Conservation (phyloP, 148 eudicot genomes). For the Silene latifolia region DNA sequence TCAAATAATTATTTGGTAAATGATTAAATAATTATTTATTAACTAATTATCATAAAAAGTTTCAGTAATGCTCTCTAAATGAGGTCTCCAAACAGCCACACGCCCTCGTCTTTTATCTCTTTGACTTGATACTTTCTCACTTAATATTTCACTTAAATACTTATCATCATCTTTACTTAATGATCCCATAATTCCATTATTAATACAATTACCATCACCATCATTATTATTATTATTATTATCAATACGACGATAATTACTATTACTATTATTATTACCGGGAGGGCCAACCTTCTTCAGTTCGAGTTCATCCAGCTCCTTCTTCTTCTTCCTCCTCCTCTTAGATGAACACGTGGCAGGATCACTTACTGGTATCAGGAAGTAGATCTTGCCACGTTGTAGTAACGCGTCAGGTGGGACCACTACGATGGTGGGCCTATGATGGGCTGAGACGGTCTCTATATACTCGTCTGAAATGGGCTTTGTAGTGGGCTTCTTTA, state of each 20-base stretch:
- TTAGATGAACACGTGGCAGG: conserved; percentile 11
- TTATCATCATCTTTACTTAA: conserved; percentile 41
- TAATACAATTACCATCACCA: background rate
- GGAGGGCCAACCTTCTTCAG: background rate
- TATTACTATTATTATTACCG: conserved; percentile 8
- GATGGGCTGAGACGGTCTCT: background rate
- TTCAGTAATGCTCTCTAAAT: conserved; percentile 61
- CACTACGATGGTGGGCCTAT: conserved; percentile 39
- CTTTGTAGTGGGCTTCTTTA: conserved; percentile 52
- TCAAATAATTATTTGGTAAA: background rate
- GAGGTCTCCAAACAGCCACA: conserved; percentile 75
- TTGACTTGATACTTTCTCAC: conserved; percentile 57
- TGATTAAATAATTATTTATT: background rate
- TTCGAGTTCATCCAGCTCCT: background rate
- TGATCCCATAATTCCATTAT: background rate
- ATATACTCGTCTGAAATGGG: conserved; percentile 20
- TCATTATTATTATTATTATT: background rate
- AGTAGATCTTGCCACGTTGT: conserved; percentile 79
- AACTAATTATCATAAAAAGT: conserved; percentile 15
- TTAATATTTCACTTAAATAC: conserved; percentile 69
- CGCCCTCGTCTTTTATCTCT: conserved; percentile 69
- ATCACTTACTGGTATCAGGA: conserved; percentile 53
- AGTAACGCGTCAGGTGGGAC: conserved; percentile 74
- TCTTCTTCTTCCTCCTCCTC: conserved; percentile 26
- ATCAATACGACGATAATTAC: conserved; percentile 36